Percentiles rank a stretch among this genome's conserved stretches.
Evolutionary conservation across 2,329 filamentous ascomycete genomes (phyloP).

Genomic region (Beauveria pseudobassiana): DNA sequence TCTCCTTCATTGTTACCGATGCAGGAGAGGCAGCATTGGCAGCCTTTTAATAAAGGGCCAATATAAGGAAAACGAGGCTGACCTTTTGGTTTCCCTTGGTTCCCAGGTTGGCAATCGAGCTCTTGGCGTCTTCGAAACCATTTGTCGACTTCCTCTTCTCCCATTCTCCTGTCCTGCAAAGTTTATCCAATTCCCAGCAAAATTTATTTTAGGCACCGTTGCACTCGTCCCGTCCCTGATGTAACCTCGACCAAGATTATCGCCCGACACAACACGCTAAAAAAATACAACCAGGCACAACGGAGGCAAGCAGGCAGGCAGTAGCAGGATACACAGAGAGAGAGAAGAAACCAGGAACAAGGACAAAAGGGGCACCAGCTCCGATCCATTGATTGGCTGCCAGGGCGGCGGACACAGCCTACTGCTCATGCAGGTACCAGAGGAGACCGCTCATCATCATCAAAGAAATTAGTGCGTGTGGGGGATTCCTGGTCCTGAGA

Average conservation of each 20-base stretch:
- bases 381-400: background rate
- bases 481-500: background rate
- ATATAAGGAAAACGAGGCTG: background rate
- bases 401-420: background rate
- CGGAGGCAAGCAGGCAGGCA: no score
- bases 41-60: background rate
- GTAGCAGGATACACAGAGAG: no score
- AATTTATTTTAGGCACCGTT: background rate
- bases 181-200: background rate
- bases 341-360: background rate
- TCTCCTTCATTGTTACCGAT: background rate
- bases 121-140: background rate
- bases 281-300: background rate
- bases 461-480: slow-evolving; percentile 12
- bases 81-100: background rate
- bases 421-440: slow-evolving; percentile 10
- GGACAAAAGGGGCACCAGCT: slow-evolving; percentile 1
- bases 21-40: background rate
- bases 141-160: background rate
- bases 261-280: background rate
- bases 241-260: slow-evolving; percentile 1
- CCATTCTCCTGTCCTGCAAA: no score
- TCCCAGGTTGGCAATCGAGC: background rate
- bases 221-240: background rate
- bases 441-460: slow-evolving; percentile 3